Percentiles rank a stretch among this genome's conserved stretches.
phyloP scores from a whole-genome alignment of 2,329 filamentous ascomycete species.

The Trichophaea hybrida region DNA sequence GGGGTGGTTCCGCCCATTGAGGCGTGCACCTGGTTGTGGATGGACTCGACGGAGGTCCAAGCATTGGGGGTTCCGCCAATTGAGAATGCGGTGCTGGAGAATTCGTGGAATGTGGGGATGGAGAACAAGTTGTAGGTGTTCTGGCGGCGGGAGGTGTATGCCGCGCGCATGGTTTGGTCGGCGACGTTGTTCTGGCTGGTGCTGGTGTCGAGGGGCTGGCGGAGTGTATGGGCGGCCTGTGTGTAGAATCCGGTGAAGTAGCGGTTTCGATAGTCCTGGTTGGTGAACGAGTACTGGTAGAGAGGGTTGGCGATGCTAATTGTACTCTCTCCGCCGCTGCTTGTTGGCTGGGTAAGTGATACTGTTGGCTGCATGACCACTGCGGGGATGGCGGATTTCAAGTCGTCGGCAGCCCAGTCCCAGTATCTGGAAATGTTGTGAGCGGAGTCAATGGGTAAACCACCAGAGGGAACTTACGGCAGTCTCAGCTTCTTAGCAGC shows the following conservation, averaged over 20 bases:
- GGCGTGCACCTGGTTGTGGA: conserved; percentile 26
- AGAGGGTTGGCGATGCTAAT: conserved; percentile 45
- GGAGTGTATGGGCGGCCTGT: conserved; percentile 7
- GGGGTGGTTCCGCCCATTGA: conserved; percentile 11
- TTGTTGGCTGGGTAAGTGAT: conserved; percentile 33
- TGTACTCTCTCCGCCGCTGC: conserved; percentile 38
- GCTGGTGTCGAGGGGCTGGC: conserved; percentile 11
- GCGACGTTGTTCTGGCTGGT: conserved; percentile 16
- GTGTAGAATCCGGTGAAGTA: conserved; percentile 10
- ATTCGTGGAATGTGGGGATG: conserved; percentile 16
- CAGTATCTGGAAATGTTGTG: conserved; percentile 20
- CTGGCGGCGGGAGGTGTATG: conserved; percentile 21
- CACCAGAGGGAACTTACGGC: conserved; percentile 18
- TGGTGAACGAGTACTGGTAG: conserved; percentile 37
- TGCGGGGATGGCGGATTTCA: conserved; percentile 16
- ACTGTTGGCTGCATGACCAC: conserved; percentile 8
- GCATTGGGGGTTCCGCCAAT: conserved; percentile 7
- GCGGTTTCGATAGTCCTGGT: conserved; percentile 5
- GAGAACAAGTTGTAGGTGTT: conserved; percentile 24
- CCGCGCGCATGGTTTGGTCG: conserved; percentile 19
- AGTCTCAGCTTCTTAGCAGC: conserved; percentile 21
- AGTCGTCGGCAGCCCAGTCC: conserved; percentile 22
- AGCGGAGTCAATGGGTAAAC: neutral
- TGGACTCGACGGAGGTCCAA: conserved; percentile 22
- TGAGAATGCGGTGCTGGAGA: conserved; percentile 17